A percentile compares a stretch with the other conserved stretches of the same genome.
These are phyloP conservation scores for Polytrichum commune DNA, from an alignment of 225 moss, liverwort and hornwort genomes.

Conservation along the genomic window DNA sequence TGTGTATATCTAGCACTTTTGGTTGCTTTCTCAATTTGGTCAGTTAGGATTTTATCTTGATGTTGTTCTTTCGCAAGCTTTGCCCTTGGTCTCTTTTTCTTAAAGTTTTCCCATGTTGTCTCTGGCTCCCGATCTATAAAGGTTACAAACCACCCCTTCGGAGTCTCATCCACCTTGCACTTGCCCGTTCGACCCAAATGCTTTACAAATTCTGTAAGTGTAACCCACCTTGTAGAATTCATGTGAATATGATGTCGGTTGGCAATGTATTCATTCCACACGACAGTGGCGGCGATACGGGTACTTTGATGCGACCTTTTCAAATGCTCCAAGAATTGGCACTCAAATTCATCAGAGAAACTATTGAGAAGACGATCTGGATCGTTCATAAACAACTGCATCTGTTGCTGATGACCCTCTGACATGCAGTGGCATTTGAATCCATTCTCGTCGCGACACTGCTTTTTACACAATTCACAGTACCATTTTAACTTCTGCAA, in stretches of 20 bases:
- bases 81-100: constrained; percentile 42
- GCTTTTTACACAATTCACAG: constrained; percentile 88
- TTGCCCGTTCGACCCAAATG: constrained; percentile 44
- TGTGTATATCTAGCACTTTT: constrained; percentile 21
- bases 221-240: constrained; percentile 55
- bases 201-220: constrained; percentile 47
- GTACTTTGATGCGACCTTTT: constrained; percentile 37
- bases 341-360: constrained; percentile 50
- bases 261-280: constrained; percentile 55
- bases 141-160: constrained; percentile 29
- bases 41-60: constrained; percentile 30
- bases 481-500: constrained; percentile 94
- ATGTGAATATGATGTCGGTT: constrained; percentile 50
- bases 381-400: constrained; percentile 51
- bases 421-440: constrained; percentile 59
- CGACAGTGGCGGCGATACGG: constrained; percentile 49
- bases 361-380: constrained; percentile 45
- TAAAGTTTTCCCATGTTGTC: constrained; percentile 32
- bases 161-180: constrained; percentile 51
- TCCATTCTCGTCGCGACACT: constrained; percentile 53
- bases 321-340: constrained; percentile 39
- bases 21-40: constrained; percentile 42
- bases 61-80: constrained; percentile 32
- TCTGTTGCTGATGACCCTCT: constrained; percentile 51
- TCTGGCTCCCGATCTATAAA: constrained; percentile 41